Evolutionary conservation across 2,329 filamentous ascomycete species (phyloP).

Genomic region (Alternaria ventricosa): DNA sequence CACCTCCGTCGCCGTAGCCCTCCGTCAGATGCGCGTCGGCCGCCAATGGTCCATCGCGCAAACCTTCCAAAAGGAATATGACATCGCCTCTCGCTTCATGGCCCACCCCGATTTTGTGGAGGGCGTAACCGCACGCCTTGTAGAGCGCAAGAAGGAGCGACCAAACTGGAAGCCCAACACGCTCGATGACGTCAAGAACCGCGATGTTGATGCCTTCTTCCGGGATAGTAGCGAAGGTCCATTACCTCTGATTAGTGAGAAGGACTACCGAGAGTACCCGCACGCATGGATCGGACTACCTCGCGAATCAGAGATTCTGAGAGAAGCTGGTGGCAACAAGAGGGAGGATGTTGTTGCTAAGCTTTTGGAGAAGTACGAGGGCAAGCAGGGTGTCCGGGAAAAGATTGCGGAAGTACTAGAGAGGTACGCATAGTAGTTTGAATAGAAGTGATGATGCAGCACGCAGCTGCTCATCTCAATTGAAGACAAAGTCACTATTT

Average conservation of each 20-base stretch:
- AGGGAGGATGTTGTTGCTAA: slow-evolving; percentile 48
- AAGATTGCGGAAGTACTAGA: slow-evolving; percentile 69
- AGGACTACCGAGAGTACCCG: slow-evolving; percentile 76
- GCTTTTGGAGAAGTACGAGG: slow-evolving; percentile 50
- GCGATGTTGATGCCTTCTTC: slow-evolving; percentile 75
- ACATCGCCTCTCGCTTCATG: slow-evolving; percentile 90
- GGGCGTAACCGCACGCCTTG: slow-evolving; percentile 82
- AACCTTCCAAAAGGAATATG: slow-evolving; percentile 84
- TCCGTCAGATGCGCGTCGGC: slow-evolving; percentile 81
- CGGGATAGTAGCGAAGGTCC: slow-evolving; percentile 18
- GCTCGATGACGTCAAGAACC: slow-evolving; percentile 68
- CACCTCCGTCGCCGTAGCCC: slow-evolving; percentile 82
- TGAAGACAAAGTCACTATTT: accelerated
- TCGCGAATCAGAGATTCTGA: slow-evolving; percentile 67
- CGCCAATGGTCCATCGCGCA: slow-evolving; percentile 79
- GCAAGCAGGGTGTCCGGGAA: slow-evolving; percentile 60
- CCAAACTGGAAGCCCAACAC: slow-evolving; percentile 79
- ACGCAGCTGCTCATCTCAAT: background rate
- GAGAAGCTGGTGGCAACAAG: slow-evolving; percentile 46
- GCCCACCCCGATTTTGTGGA: slow-evolving; percentile 87
- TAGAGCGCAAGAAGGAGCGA: slow-evolving; percentile 69
- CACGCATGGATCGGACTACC: slow-evolving; percentile 74
- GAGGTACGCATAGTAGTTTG: slow-evolving; percentile 11
- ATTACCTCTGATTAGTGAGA: slow-evolving; percentile 67
- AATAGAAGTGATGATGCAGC: background rate